Conservation (phyloP, 345 rosid genomes). For the Isatis tinctoria region DNA sequence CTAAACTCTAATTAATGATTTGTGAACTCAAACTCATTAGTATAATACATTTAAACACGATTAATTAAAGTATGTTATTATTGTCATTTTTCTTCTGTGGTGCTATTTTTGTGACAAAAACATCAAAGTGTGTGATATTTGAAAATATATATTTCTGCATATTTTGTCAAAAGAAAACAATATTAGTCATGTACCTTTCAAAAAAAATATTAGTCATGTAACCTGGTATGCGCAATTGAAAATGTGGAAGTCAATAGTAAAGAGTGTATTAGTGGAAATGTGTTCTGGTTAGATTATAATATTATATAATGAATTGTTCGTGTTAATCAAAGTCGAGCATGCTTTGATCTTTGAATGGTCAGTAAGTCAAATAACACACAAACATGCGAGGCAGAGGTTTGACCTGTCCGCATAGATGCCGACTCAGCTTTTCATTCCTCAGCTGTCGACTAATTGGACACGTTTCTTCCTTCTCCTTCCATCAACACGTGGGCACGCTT, state of each 20-base stretch:
- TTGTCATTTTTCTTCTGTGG: no score
- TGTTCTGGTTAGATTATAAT: not conserved
- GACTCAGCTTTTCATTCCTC: slow-evolving; percentile 14
- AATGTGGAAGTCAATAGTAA: not conserved
- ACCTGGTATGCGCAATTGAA: not conserved
- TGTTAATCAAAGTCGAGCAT: not conserved
- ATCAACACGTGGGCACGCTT: slow-evolving; percentile 3
- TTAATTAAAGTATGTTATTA: no score
- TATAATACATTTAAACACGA: no score
- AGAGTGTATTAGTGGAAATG: not conserved
- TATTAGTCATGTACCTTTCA: not conserved
- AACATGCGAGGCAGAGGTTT: slow-evolving; percentile 17
- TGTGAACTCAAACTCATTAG: no score
- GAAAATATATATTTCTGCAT: no score
- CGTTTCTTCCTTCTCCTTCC: slow-evolving; percentile 10
- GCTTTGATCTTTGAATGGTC: not conserved
- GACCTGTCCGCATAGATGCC: slow-evolving; percentile 19
- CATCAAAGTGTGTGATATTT: no score
- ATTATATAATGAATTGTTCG: not conserved
- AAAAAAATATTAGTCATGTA: not conserved
- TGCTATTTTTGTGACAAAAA: no score
- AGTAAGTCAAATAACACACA: slow-evolving; percentile 22
- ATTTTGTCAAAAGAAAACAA: no score
- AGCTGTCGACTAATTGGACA: slow-evolving; percentile 30
- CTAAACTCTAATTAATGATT: no score